Evolutionary conservation across 106 monocot species (phyloP).

Genomic region (Dendrobium chrysotoxum): DNA sequence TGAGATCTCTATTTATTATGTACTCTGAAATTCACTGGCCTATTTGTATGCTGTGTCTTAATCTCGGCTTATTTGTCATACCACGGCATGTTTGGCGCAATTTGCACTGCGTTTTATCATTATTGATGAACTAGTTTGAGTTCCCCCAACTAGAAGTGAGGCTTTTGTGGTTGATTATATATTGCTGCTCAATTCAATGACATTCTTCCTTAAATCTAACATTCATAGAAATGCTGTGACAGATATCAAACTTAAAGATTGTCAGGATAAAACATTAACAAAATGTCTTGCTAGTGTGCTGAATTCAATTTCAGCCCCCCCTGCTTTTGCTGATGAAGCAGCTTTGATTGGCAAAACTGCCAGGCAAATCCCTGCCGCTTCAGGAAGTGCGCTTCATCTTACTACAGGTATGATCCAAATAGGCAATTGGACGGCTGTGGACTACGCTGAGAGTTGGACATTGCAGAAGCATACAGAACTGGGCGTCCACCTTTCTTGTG

Average conservation of each 20-base stretch:
- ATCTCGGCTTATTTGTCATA: not conserved
- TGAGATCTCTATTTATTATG: too few species aligned
- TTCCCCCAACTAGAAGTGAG: not conserved
- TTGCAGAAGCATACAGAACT: not conserved
- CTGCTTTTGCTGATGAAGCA: constrained; percentile 2
- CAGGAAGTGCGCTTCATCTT: not conserved
- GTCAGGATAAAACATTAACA: not conserved
- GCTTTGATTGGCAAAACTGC: not conserved
- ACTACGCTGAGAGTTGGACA: constrained; percentile 2
- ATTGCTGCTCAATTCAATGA: too few species aligned
- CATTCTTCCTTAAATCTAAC: not conserved
- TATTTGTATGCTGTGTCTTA: not conserved
- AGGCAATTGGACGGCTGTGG: not conserved
- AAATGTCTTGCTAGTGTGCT: constrained; percentile 2
- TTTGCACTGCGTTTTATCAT: too few species aligned
- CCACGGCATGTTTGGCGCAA: not conserved
- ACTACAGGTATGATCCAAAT: constrained; percentile 5
- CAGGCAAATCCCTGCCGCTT: not conserved
- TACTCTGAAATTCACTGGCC: not conserved
- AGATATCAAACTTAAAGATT: not conserved
- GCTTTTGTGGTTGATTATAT: too few species aligned
- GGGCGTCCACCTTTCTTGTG: not conserved
- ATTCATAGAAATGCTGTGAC: not conserved
- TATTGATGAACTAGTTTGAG: too few species aligned
- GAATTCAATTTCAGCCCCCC: constrained; percentile 5